phyloP scores from a whole-genome alignment of 1,139 yeast genomes.

The Blastobotrys illinoisensis region DNA sequence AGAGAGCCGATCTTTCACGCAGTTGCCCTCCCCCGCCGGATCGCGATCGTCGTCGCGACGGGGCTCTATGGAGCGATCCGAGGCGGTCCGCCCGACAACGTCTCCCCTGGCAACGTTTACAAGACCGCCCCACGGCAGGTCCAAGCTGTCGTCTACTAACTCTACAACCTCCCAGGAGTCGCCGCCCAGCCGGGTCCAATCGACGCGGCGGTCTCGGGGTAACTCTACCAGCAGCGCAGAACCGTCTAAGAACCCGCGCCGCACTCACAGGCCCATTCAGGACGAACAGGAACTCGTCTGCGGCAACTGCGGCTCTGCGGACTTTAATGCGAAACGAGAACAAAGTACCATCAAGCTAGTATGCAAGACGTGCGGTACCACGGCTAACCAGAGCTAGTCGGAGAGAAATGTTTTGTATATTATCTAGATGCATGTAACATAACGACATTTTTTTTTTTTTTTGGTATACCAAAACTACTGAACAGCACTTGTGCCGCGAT shows the following conservation, averaged over 20 bases:
- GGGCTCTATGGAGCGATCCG: constrained; percentile 2
- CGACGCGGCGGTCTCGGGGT: neutral
- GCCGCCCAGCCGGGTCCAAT: neutral
- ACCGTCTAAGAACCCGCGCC: constrained; percentile 8
- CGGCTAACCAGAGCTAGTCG: neutral
- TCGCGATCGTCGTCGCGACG: constrained; percentile 8
- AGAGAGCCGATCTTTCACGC: neutral
- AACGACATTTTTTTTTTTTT: neutral
- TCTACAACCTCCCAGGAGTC: neutral
- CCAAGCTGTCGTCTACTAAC: neutral
- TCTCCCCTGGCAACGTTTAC: neutral
- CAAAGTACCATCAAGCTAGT: constrained; percentile 16
- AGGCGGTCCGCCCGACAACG: constrained; percentile 2
- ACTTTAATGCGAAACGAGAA: constrained; percentile 17
- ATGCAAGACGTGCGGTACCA: constrained; percentile 14
- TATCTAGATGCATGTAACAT: neutral
- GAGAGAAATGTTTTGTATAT: neutral
- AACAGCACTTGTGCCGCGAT: neutral
- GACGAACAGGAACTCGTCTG: constrained; percentile 13
- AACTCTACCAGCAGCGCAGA: neutral
- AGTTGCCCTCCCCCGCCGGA: constrained; percentile 3
- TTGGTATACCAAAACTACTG: neutral
- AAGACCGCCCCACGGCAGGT: neutral
- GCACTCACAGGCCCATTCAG: neutral
- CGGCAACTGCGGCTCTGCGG: constrained; percentile 16